Evolutionary conservation across 805 yeast genomes (phyloP).

Genomic region (Starmera dryadoides): DNA sequence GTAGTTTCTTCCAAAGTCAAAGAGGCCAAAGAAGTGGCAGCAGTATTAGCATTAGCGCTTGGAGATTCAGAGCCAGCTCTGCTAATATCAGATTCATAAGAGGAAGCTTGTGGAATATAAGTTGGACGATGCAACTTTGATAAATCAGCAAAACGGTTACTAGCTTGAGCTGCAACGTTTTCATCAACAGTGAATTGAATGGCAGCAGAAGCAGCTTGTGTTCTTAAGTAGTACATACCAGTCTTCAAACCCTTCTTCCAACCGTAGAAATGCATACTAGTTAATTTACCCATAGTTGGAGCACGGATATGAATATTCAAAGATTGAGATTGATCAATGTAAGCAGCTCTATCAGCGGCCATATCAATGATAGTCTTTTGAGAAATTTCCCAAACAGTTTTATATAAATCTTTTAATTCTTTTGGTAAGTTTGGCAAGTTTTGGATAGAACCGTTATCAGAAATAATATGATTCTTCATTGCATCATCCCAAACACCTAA

Average conservation of each 20-base stretch:
- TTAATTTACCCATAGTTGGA: conserved; percentile 92
- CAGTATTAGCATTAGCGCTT: conserved; percentile 26
- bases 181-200: conserved; percentile 80
- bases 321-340: conserved; percentile 86
- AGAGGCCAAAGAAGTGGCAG: conserved; percentile 28
- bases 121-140: conserved; percentile 29
- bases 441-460: conserved; percentile 83
- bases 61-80: conserved; percentile 23
- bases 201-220: conserved; percentile 95
- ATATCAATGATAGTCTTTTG: conserved; percentile 80
- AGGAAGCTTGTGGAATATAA: conserved; percentile 22
- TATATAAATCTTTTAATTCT: conserved; percentile 70
- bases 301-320: conserved; percentile 77
- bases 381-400: conserved; percentile 94
- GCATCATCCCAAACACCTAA: conserved; percentile 78
- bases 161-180: conserved; percentile 96
- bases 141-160: conserved; percentile 34
- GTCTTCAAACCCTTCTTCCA: conserved; percentile 97
- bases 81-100: conserved; percentile 10
- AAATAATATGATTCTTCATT: conserved; percentile 70
- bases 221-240: conserved; percentile 93
- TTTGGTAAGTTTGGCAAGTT: conserved; percentile 65
- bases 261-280: conserved; percentile 95
- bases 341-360: conserved; percentile 80
- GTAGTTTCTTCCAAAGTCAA: conserved; percentile 32